Conservation (phyloP, 345 rosid genomes). For the Bruguiera sexangula region DNA sequence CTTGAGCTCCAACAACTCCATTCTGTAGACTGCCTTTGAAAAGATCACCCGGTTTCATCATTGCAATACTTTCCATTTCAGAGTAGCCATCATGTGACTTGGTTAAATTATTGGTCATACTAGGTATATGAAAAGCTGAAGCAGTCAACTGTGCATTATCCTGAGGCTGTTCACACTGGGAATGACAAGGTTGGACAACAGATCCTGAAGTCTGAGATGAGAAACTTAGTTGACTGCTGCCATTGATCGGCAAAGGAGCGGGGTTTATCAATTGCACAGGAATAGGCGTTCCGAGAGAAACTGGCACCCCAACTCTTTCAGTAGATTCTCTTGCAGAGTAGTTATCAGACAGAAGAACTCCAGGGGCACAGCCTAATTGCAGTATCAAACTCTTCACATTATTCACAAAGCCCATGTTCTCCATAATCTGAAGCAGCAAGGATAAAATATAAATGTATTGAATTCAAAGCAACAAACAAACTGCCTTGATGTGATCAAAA, state of each 20-base stretch:
- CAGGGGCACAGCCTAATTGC: conserved; percentile 72
- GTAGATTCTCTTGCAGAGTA: conserved; percentile 38
- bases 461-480: conserved; percentile 3
- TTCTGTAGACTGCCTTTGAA: conserved; percentile 20
- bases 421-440: conserved; percentile 63
- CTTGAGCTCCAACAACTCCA: conserved; percentile 41
- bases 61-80: conserved; percentile 16
- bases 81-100: conserved; percentile 10
- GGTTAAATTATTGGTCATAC: conserved; percentile 10
- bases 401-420: conserved; percentile 75
- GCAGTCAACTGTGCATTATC: conserved; percentile 22
- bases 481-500: conserved; percentile 4
- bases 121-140: conserved; percentile 23
- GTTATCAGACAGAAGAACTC: conserved; percentile 59
- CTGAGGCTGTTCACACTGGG: conserved; percentile 21
- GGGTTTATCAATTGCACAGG: conserved; percentile 25
- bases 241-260: conserved; percentile 26
- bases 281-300: conserved; percentile 39
- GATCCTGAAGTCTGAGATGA: conserved; percentile 30
- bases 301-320: conserved; percentile 44
- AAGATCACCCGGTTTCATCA: conserved; percentile 8
- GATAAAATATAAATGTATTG: conserved; percentile 4
- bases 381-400: conserved; percentile 65
- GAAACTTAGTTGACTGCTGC: conserved; percentile 44
- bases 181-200: conserved; percentile 21